phyloP scores from a whole-genome alignment of 345 rosid species.

The Eutrema yunnanense region DNA sequence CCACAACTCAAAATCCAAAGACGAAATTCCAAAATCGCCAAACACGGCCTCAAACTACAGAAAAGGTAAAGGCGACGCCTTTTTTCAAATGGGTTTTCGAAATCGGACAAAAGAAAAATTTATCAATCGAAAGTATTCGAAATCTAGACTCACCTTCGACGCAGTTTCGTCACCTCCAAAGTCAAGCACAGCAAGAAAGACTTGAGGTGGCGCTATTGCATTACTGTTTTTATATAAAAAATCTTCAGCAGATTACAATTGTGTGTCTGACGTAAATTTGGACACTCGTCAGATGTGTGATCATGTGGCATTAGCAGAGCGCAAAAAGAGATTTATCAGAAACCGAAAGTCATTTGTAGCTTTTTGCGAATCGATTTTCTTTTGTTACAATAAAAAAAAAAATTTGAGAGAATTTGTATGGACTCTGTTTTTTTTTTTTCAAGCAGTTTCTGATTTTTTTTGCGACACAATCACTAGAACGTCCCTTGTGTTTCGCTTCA shows the following conservation, averaged over 20 bases:
- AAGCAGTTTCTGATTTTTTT: not conserved
- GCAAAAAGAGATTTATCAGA: not conserved
- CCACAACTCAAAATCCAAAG: slow-evolving; percentile 1
- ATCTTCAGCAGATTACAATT: slow-evolving; percentile 5
- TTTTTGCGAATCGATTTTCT: not conserved
- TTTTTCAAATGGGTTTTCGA: not conserved
- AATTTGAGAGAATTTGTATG: not conserved
- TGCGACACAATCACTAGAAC: not conserved
- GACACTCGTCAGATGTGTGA: slow-evolving; percentile 23
- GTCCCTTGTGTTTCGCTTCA: too few species aligned
- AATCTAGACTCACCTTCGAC: slow-evolving; percentile 9
- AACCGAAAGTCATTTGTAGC: slow-evolving; percentile 4
- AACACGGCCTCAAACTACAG: not conserved
- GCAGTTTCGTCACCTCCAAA: not conserved
- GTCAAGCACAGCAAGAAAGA: not conserved
- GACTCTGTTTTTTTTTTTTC: not conserved
- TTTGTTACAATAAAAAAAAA: not conserved
- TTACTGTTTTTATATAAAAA: not conserved
- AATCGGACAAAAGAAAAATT: not conserved
- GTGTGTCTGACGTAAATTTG: slow-evolving; percentile 24
- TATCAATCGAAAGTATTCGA: not conserved
- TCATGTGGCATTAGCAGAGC: slow-evolving; percentile 16
- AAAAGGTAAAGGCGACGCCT: not conserved
- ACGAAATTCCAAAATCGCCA: not conserved
- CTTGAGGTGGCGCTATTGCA: not conserved